Evolutionary conservation across 2,329 filamentous ascomycete genomes (phyloP), one percentile per base, ranked within the genome.

Genomic region (Magnaporthiopsis incrustans): DNA sequence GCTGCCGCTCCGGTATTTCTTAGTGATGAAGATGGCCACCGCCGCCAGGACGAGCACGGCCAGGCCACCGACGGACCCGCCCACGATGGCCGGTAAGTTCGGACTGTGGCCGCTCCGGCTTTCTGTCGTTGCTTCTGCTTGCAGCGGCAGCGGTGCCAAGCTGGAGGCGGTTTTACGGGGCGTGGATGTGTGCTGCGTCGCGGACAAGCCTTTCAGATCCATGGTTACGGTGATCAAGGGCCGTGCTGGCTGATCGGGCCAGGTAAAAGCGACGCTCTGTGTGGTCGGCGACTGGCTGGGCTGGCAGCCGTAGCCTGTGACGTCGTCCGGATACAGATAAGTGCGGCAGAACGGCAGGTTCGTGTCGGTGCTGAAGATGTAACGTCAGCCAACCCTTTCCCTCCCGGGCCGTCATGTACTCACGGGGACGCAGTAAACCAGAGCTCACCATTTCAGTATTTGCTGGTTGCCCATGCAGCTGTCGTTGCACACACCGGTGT

Each of bases 291-390:
- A 61, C 4, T 59, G 26, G 12, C 38, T 63, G 2, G 64, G 59
- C 12, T 64, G 64, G 59, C 66, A 67, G 27, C 57, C 59, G 64
- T 62, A 66, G 65, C 64, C 66, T 14, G 59, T 56, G 32, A 67
- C 59, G 53, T 61, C 63, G n/a, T 44, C 56, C 15, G 64, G 64
- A 33, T 64, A 67, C 10, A 63, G 44, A 27, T 63, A 66, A 5
- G 64, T 67, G 57, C 64, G 63, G 60, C 66, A 67, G 50, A 59
- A 67, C 4, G 63, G 64, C 15, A 56, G 59, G 5, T 58, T 57
- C 10, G 56, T 57, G n/a, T 66, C 56, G 33, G 66, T 67, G 63
- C 66, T 66, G 27, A 59, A 12, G 53, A 2, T 57, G 3, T 6
- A 15, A 5, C 10, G 56, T 57, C n/a, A 57, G 26, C n/a, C 35